Conservation (phyloP, 1,139 yeast species). For the Pichia sp. region DNA sequence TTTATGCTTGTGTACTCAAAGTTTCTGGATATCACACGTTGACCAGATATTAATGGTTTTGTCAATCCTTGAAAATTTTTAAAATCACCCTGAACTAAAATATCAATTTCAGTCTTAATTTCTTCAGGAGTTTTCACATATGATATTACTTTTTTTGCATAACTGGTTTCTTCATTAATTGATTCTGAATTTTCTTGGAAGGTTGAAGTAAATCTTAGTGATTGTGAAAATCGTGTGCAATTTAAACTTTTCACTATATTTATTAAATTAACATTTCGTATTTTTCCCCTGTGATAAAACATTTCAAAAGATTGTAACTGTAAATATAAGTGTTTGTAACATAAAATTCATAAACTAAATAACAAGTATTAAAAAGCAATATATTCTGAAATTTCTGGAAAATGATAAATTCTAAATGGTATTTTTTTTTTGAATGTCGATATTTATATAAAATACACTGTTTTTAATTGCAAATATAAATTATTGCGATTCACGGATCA, state of each 20-base stretch:
- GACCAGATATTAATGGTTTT: not conserved
- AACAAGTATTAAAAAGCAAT: not conserved
- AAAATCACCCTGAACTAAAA: constrained; percentile 4
- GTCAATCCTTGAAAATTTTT: constrained; percentile 3
- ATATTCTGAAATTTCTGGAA: no score
- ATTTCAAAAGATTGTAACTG: not conserved
- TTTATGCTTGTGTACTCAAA: constrained; percentile 4
- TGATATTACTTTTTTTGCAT: constrained; percentile 3
- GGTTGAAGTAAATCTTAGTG: not conserved
- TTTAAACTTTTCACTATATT: not conserved
- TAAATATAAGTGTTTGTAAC: not conserved
- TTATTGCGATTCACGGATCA: no score
- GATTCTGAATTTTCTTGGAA: not conserved
- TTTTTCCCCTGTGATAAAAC: constrained; percentile 2
- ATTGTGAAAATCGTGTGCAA: not conserved
- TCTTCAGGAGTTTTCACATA: constrained; percentile 3
- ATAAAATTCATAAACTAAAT: not conserved
- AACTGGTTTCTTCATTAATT: not conserved
- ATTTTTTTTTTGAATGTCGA: no score
- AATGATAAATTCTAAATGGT: no score
- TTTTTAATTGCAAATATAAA: no score
- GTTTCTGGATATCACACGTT: constrained; percentile 1
- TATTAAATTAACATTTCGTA: not conserved
- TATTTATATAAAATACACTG: no score
- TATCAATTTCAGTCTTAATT: constrained; percentile 1